Base-by-base conservation (phyloP, 768 basidiomycete genomes). In the Kwoniella botswanensis region DNA sequence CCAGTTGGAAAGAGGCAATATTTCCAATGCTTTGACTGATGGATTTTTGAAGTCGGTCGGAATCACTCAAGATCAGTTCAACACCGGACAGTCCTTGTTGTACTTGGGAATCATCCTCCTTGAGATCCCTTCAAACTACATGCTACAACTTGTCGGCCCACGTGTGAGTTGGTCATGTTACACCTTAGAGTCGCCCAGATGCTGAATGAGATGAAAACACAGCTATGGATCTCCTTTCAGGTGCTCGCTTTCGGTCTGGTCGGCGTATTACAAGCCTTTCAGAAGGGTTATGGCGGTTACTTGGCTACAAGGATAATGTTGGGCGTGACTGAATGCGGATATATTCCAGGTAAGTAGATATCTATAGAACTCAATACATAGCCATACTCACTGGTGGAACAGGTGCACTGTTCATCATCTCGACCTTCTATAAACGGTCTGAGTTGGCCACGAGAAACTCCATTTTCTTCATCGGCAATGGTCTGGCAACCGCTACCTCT, bases 51-150 rank as follows among this genome's bases (percentile, higher is more conserved):
- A 75, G 42, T 68, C 79, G n/a, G 72, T 82, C n/a, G 81, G 79
- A 0, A 81, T 83, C 58, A 76, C 71, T 15, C 81, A 82, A 58
- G 72, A 82, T 43, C 77, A 81, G 46, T 79, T 77, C 74, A 80
- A 80, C 69, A 77, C 74, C 15, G 81, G 81, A 26, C 80, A 79
- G 56, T 70, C 70, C 1, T 65, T 83, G 4, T 65, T 83, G 10
- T 81, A 73, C 52, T 57, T 78, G 22, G 80, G 80, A 56, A 83
- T 83, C 69, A 76, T 83, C 42, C 68, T 83, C 4, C 72, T 81
- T 41, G 82, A 83, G 68, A 77, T 83, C 50, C 82, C 82, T 0
- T 75, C 75, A 43, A 80, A 83, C 52, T 71, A 79, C n/a, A 59
- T 74, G 13, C 70, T 81, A 0, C 74, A 78, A 50, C 41, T 62